Conservation (phyloP, 768 basidiomycete species). For the Jaapia argillacea region DNA sequence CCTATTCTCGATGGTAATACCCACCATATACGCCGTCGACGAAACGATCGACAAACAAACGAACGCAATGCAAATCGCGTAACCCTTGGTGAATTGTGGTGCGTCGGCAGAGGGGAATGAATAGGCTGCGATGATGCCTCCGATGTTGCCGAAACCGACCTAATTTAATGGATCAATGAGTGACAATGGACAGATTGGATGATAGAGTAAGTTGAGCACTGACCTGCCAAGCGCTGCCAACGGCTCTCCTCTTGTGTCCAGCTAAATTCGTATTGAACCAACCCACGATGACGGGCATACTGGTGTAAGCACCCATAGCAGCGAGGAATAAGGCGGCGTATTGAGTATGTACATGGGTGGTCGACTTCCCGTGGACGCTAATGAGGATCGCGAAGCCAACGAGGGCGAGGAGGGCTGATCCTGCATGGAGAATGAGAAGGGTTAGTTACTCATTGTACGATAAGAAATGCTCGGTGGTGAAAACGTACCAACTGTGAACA, state of each 20-base stretch:
- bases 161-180: too few relatives aligned
- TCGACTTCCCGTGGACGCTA: constrained; percentile 8
- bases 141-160: constrained; percentile 20
- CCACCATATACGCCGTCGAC: constrained; percentile 12
- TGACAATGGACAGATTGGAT: too few relatives aligned
- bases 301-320: constrained; percentile 9
- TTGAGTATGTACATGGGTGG: constrained; percentile 7
- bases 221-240: constrained; percentile 18
- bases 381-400: constrained; percentile 12
- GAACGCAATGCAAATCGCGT: constrained; percentile 18
- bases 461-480: constrained; percentile 3
- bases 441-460: too few relatives aligned
- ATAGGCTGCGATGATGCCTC: constrained; percentile 18
- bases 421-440: too few relatives aligned
- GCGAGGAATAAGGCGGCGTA: constrained; percentile 13
- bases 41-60: constrained; percentile 13
- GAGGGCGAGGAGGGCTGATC: constrained; percentile 8
- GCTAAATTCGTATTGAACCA: constrained; percentile 14
- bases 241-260: constrained; percentile 14
- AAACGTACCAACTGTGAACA: constrained; percentile 8
- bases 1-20: constrained; percentile 13
- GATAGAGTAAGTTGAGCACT: too few relatives aligned
- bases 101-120: constrained; percentile 19
- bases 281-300: constrained; percentile 13
- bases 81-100: constrained; percentile 15